Percentiles rank a stretch among this genome's conserved stretches.
phyloP scores from a whole-genome alignment of 139 green algal species.

The Chlamydomonas applanata region DNA sequence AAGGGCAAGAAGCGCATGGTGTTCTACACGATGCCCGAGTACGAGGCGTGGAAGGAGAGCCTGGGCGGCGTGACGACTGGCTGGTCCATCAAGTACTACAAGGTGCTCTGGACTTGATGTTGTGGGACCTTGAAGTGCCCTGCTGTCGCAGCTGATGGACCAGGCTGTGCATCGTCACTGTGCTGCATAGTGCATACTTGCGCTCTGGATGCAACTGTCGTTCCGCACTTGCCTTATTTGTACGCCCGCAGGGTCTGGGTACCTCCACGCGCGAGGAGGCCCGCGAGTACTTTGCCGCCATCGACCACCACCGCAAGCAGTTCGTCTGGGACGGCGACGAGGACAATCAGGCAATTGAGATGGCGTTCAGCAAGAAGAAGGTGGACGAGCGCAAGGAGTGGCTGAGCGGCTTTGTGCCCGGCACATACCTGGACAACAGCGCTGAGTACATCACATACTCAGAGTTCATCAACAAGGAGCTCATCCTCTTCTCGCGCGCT shows the following conservation, averaged over 20 bases:
- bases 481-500: conserved; percentile 90
- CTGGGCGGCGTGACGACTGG: conserved; percentile 52
- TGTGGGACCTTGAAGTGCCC: too few species aligned
- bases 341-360: conserved; percentile 86
- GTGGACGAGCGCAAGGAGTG: conserved; percentile 97
- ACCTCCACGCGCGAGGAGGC: conserved; percentile 91
- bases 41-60: conserved; percentile 92
- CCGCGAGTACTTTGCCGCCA: conserved; percentile 93
- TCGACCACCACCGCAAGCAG: conserved; percentile 81
- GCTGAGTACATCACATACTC: conserved; percentile 81
- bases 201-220: too few species aligned
- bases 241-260: conserved; percentile 75
- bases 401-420: conserved; percentile 78
- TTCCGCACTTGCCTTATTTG: too few species aligned
- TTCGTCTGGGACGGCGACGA: conserved; percentile 83
- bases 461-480: conserved; percentile 96
- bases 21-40: conserved; percentile 99
- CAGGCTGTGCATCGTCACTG: too few species aligned
- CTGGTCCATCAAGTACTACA: conserved; percentile 99
- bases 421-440: conserved; percentile 93
- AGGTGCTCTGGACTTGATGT: conserved; percentile 53
- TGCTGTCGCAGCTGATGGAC: too few species aligned
- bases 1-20: conserved; percentile 73
- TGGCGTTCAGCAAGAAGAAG: conserved; percentile 99
- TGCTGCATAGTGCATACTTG: too few species aligned